These are phyloP conservation scores for Musa acuminata DNA, from an alignment of 176 grass and related monocot species.

Conservation along the genomic window DNA sequence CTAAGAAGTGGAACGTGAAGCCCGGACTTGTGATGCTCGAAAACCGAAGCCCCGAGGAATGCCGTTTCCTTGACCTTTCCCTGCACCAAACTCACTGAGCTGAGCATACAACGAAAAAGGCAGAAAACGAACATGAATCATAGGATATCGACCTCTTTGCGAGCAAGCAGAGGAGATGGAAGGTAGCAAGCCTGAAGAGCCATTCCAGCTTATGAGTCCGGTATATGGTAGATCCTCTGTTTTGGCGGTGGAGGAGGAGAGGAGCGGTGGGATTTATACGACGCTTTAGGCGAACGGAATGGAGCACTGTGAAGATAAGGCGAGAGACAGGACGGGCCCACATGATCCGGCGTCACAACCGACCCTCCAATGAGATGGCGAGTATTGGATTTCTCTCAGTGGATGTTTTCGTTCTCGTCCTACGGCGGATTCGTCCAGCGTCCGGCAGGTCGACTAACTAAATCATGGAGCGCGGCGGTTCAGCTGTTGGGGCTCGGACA, in stretches of 20 bases:
- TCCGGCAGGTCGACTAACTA: too few species aligned
- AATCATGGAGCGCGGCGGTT: neutral
- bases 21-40: conserved; percentile 13
- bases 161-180: conserved; percentile 45
- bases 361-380: conserved; percentile 43
- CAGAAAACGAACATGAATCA: too few species aligned
- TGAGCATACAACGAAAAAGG: neutral
- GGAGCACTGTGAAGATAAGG: too few species aligned
- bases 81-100: conserved; percentile 3
- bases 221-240: too few species aligned
- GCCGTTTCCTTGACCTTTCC: conserved; percentile 32
- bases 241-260: too few species aligned
- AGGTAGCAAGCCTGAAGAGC: conserved; percentile 64
- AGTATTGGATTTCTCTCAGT: conserved; percentile 38
- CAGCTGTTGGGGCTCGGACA: neutral
- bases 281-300: too few species aligned
- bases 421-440: too few species aligned
- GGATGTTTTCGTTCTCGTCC: neutral
- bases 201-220: conserved; percentile 25
- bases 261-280: too few species aligned
- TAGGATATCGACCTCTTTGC: conserved; percentile 47
- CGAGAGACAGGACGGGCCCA: neutral
- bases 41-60: conserved; percentile 23
- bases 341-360: conserved; percentile 1
- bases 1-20: neutral